Evolutionary conservation across 1,284 basidiomycete genomes (phyloP).

Genomic region (Phaffia rhodozyma): DNA sequence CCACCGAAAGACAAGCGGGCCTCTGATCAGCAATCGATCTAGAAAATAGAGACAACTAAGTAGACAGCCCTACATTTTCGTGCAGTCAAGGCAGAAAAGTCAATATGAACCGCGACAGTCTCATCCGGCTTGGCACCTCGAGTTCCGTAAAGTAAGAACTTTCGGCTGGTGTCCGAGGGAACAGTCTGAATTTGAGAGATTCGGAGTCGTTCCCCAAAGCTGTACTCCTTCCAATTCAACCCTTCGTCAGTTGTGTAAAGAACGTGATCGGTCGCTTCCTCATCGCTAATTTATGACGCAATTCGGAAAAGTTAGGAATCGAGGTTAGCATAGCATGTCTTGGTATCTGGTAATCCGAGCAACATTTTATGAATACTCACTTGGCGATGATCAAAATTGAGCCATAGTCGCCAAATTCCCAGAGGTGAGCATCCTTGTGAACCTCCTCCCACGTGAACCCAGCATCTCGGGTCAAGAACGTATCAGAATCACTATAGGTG

Average conservation of each 20-base stretch:
- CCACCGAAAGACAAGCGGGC: slow-evolving; percentile 14
- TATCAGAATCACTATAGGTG: slow-evolving; percentile 56
- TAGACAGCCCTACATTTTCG: slow-evolving; percentile 51
- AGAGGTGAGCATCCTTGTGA: slow-evolving; percentile 92
- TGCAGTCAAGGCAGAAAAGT: slow-evolving; percentile 68
- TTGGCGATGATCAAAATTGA: slow-evolving; percentile 86
- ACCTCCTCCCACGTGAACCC: slow-evolving; percentile 98
- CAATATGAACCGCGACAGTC: slow-evolving; percentile 69
- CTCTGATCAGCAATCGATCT: background rate
- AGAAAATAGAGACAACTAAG: background rate
- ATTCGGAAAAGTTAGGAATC: background rate
- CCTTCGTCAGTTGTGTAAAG: slow-evolving; percentile 85
- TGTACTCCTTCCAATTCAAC: slow-evolving; percentile 71
- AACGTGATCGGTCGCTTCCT: slow-evolving; percentile 78
- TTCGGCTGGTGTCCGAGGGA: slow-evolving; percentile 76
- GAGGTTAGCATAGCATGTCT: no score
- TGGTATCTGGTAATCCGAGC: no score
- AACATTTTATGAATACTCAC: background rate
- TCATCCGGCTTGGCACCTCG: slow-evolving; percentile 42
- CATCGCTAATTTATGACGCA: slow-evolving; percentile 43
- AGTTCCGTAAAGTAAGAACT: slow-evolving; percentile 75
- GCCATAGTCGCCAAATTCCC: slow-evolving; percentile 97
- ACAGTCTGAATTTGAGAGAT: slow-evolving; percentile 75
- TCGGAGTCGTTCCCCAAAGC: slow-evolving; percentile 66
- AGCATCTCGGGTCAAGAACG: slow-evolving; percentile 89